phyloP scores from a whole-genome alignment of 2,329 filamentous ascomycete genomes.

The Westerdykella sp. region DNA sequence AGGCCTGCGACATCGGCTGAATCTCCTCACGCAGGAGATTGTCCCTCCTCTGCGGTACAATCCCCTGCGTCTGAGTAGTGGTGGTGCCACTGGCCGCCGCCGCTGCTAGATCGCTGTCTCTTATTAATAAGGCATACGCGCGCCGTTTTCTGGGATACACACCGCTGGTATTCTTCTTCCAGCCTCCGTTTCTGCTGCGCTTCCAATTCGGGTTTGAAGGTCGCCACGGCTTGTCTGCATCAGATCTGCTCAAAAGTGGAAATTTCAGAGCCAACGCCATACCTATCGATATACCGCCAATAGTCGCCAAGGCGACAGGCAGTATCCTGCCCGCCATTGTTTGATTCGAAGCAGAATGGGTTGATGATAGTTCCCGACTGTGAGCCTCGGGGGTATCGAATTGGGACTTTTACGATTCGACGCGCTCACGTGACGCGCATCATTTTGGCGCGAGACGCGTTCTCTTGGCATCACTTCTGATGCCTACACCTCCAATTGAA shows the following conservation, averaged over 20 bases:
- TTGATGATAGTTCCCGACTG: too few relatives aligned
- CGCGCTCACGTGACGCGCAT: neutral
- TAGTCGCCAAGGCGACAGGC: constrained; percentile 25
- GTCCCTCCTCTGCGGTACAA: neutral
- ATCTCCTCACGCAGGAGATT: neutral
- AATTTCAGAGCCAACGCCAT: neutral
- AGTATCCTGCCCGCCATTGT: constrained; percentile 31
- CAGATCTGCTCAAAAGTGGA: neutral
- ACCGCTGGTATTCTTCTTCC: constrained; percentile 32
- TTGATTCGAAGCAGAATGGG: neutral
- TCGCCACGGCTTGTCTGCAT: constrained; percentile 16
- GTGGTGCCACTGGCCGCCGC: constrained; percentile 7
- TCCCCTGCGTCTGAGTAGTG: constrained; percentile 5
- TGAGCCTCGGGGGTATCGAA: too few relatives aligned
- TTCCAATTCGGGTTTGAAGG: constrained; percentile 32
- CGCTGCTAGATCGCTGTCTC: constrained; percentile 21
- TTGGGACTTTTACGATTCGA: neutral
- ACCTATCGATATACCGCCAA: constrained; percentile 29
- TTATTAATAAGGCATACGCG: neutral
- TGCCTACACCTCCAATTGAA: too few relatives aligned
- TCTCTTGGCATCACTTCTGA: too few relatives aligned
- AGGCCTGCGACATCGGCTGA: neutral
- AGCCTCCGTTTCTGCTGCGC: constrained; percentile 25
- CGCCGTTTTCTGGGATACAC: constrained; percentile 1
- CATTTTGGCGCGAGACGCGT: neutral